Evolutionary conservation across 2,329 filamentous ascomycete species (phyloP).

Genomic region (Akanthomyces lecanii): DNA sequence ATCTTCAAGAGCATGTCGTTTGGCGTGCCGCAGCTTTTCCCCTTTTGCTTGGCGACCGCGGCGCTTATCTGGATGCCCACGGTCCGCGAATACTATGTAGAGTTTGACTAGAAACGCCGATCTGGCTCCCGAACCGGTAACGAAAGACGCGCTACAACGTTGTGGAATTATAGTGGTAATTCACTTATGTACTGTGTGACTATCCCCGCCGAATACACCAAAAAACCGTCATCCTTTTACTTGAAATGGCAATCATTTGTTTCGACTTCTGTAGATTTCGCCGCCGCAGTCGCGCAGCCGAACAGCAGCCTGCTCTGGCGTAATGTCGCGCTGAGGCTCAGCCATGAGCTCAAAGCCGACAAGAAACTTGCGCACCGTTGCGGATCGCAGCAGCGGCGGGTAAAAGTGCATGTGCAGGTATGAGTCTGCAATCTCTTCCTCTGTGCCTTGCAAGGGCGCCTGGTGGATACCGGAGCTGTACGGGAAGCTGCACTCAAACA

Average conservation of each 20-base stretch:
- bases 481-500: conserved; percentile 94
- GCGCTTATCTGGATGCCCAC: conserved; percentile 58
- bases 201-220: conserved; percentile 1
- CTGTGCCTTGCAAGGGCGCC: conserved; percentile 76
- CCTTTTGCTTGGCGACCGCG: conserved; percentile 47
- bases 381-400: conserved; percentile 84
- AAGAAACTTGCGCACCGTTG: conserved; percentile 91
- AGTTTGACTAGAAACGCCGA: conserved; percentile 28
- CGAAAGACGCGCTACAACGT: neutral
- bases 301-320: conserved; percentile 87
- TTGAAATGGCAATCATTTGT: neutral
- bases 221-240: neutral
- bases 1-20: conserved; percentile 72
- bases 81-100: conserved; percentile 69
- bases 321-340: conserved; percentile 97
- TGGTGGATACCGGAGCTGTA: conserved; percentile 98
- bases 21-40: conserved; percentile 52
- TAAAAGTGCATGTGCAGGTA: conserved; percentile 99
- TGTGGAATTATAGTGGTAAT: neutral
- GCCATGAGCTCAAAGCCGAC: conserved; percentile 96
- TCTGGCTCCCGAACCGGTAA: neutral
- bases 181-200: neutral
- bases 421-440: conserved; percentile 79
- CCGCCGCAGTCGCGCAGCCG: conserved; percentile 72
- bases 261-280: conserved; percentile 72